These are phyloP conservation scores for Termitomyces sp. DNA, from an alignment of 1,284 basidiomycete genomes.

Conservation along the genomic window DNA sequence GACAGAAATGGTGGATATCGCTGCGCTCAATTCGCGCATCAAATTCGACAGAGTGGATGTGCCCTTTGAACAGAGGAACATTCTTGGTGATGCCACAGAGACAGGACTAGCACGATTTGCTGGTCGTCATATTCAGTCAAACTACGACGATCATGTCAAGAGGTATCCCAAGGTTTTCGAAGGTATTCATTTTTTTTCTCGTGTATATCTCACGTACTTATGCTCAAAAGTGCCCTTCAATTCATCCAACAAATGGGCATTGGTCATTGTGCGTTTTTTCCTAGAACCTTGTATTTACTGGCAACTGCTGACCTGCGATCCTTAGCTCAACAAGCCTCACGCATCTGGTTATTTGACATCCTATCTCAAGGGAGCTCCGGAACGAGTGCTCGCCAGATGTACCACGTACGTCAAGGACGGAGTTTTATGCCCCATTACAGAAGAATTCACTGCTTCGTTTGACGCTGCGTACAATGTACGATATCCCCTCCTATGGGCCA, in stretches of 20 bases:
- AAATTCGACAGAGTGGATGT: slow-evolving; percentile 64
- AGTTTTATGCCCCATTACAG: slow-evolving; percentile 41
- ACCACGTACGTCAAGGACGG: slow-evolving; percentile 55
- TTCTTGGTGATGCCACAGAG: slow-evolving; percentile 68
- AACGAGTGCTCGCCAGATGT: slow-evolving; percentile 62
- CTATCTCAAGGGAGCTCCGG: slow-evolving; percentile 66
- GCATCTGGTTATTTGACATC: slow-evolving; percentile 40
- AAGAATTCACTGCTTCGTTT: slow-evolving; percentile 48
- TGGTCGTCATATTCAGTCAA: slow-evolving; percentile 40
- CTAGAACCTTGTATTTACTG: neutral
- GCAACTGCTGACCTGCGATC: neutral
- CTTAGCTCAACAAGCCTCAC: slow-evolving; percentile 52
- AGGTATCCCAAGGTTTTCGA: slow-evolving; percentile 56
- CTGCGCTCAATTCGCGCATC: slow-evolving; percentile 60
- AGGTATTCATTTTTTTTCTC: slow-evolving; percentile 23
- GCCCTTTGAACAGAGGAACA: slow-evolving; percentile 56
- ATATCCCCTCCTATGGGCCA: neutral
- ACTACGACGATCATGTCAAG: slow-evolving; percentile 52
- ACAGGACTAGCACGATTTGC: slow-evolving; percentile 65
- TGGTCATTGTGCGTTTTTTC: slow-evolving; percentile 49
- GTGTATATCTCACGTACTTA: neutral
- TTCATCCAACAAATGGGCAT: slow-evolving; percentile 67
- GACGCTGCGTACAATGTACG: slow-evolving; percentile 53
- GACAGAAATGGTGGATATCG: slow-evolving; percentile 57
- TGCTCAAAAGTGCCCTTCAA: slow-evolving; percentile 54